Conservation (phyloP, 805 yeast species). For the Candida silvicultrix region DNA sequence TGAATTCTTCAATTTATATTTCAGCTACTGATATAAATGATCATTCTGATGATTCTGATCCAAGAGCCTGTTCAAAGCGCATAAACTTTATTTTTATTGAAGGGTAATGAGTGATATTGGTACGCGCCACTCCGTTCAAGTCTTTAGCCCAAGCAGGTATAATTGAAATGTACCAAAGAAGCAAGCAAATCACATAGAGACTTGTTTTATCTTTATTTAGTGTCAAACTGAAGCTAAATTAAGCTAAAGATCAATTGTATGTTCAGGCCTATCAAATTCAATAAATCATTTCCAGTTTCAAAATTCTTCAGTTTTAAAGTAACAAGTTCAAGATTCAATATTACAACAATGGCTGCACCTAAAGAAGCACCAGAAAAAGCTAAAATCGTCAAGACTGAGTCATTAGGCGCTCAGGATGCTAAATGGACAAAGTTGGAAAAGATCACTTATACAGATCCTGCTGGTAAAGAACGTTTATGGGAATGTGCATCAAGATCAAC, state of each 20-base stretch:
- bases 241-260: background rate
- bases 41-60: background rate
- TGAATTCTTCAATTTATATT: too few relatives aligned
- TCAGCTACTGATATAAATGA: too few relatives aligned
- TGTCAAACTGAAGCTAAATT: background rate
- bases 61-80: background rate
- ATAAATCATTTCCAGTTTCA: background rate
- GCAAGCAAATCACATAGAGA: background rate
- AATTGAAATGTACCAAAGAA: background rate
- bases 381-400: conserved; percentile 23
- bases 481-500: conserved; percentile 65
- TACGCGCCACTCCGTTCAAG: background rate
- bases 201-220: too few relatives aligned
- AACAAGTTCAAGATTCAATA: background rate
- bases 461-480: conserved; percentile 72
- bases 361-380: conserved; percentile 31
- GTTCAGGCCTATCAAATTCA: background rate
- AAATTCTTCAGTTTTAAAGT: background rate
- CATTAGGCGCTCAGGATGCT: conserved; percentile 39
- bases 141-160: background rate
- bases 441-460: conserved; percentile 66
- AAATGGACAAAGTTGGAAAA: conserved; percentile 65
- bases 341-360: conserved; percentile 12
- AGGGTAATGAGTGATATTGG: background rate
- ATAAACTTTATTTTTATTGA: background rate